phyloP scores from a whole-genome alignment of 257 asterid genomes.

The Rhazya stricta region DNA sequence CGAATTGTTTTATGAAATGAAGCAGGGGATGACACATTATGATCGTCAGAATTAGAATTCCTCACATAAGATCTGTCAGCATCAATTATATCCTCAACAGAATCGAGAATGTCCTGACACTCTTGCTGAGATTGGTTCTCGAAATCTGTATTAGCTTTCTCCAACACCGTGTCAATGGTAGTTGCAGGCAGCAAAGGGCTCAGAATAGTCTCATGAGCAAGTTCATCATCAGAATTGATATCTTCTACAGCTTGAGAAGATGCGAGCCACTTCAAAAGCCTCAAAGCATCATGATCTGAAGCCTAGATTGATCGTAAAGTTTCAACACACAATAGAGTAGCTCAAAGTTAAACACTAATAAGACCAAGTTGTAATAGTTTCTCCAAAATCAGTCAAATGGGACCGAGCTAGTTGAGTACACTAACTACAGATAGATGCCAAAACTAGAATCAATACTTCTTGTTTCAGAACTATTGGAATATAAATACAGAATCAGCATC shows the following conservation, averaged over 20 bases:
- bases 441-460: not conserved
- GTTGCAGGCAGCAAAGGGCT: slow-evolving; percentile 73
- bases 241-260: slow-evolving; percentile 97
- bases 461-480: not conserved
- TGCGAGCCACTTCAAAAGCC: slow-evolving; percentile 94
- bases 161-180: slow-evolving; percentile 57
- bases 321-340: slow-evolving; percentile 9
- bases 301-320: slow-evolving; percentile 33
- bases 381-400: not conserved
- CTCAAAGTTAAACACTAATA: slow-evolving; percentile 5
- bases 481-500: not conserved
- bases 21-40: slow-evolving; percentile 29
- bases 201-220: slow-evolving; percentile 64
- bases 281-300: slow-evolving; percentile 66
- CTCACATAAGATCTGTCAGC: slow-evolving; percentile 43
- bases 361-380: not conserved
- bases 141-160: slow-evolving; percentile 75
- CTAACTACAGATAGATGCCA: not conserved
- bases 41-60: slow-evolving; percentile 24
- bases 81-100: slow-evolving; percentile 43
- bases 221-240: slow-evolving; percentile 96
- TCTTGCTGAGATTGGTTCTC: slow-evolving; percentile 91
- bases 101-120: slow-evolving; percentile 97
- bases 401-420: not conserved
- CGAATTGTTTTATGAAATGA: slow-evolving; percentile 42